These are phyloP conservation scores for Ganoderma multipileum DNA, from an alignment of 1,284 basidiomycete species.

Conservation along the genomic window DNA sequence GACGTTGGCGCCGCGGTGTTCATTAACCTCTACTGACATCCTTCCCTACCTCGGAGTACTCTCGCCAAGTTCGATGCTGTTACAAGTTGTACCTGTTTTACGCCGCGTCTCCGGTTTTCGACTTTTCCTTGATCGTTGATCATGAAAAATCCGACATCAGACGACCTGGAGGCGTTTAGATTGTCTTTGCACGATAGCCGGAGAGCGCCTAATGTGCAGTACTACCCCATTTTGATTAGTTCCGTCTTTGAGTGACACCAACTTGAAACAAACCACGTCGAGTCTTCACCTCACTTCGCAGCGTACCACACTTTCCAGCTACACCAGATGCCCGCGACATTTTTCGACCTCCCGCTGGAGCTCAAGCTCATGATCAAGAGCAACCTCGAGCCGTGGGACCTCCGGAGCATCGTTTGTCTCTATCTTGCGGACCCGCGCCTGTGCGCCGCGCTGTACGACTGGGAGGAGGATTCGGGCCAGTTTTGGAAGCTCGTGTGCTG, in stretches of 20 bases:
- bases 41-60: not conserved
- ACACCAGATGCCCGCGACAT: not conserved
- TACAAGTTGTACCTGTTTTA: not conserved
- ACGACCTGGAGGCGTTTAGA: not conserved
- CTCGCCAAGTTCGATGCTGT: not conserved
- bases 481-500: slow-evolving; percentile 29
- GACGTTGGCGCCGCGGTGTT: not conserved
- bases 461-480: slow-evolving; percentile 9
- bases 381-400: slow-evolving; percentile 13
- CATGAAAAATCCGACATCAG: not conserved
- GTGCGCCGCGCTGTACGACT: slow-evolving; percentile 20
- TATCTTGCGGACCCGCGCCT: not conserved
- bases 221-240: not conserved
- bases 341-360: slow-evolving; percentile 8
- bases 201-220: not conserved
- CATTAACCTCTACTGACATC: not conserved
- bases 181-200: not conserved
- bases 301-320: not conserved
- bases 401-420: slow-evolving; percentile 21
- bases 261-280: not conserved
- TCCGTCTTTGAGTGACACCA: not conserved
- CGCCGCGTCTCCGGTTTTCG: too few species aligned
- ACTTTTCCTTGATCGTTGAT: not conserved
- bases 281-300: not conserved
- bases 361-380: slow-evolving; percentile 16